These are phyloP conservation scores for Adansonia madagascariensis DNA, from an alignment of 441 rosid genomes.

Conservation along the genomic window DNA sequence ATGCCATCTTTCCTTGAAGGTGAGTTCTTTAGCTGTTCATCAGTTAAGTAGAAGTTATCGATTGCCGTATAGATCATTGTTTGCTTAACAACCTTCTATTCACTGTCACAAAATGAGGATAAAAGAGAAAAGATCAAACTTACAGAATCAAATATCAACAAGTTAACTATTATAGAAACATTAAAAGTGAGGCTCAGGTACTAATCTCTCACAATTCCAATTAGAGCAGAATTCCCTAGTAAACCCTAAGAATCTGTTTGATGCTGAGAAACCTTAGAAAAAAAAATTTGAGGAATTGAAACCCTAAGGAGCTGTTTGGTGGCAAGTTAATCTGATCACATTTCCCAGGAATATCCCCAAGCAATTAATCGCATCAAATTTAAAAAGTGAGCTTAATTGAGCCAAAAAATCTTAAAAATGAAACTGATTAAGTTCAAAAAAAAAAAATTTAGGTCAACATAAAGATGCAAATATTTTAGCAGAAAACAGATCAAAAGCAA, in stretches of 20 bases:
- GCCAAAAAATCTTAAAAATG: neutral
- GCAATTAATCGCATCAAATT: neutral
- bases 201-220: neutral
- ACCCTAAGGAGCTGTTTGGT: neutral
- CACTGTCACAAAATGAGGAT: conserved; percentile 15
- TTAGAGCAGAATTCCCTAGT: neutral
- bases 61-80: conserved; percentile 89
- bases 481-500: neutral
- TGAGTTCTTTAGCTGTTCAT: conserved; percentile 68
- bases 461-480: neutral
- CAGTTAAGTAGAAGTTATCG: conserved; percentile 80
- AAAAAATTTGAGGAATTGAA: neutral
- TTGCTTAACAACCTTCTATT: conserved; percentile 19
- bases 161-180: neutral
- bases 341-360: neutral
- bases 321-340: neutral
- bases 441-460: neutral
- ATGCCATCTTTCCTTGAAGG: conserved; percentile 91
- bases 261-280: neutral
- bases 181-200: neutral
- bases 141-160: neutral
- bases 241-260: conserved; percentile 1
- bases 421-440: neutral
- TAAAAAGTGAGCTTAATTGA: neutral
- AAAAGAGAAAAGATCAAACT: neutral